phyloP scores from a whole-genome alignment of 345 rosid species.

The Bretschneidera sinensis region DNA sequence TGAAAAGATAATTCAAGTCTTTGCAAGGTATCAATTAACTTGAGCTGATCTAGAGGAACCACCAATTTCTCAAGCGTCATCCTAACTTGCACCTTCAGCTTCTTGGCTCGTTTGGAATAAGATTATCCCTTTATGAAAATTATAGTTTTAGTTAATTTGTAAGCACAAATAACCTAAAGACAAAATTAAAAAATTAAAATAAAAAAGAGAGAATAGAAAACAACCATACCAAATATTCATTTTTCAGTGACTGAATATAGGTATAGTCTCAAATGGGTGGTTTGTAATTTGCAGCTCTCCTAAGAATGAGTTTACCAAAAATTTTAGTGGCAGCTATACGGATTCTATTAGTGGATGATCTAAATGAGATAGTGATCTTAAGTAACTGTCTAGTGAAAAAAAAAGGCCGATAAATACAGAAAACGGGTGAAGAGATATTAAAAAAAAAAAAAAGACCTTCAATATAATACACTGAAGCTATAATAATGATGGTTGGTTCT shows the following conservation, averaged over 20 bases:
- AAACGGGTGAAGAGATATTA: no score
- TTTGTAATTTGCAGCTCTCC: conserved; percentile 32
- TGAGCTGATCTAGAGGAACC: conserved; percentile 22
- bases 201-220: neutral
- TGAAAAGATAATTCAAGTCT: conserved; percentile 37
- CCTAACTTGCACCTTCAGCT: conserved; percentile 11
- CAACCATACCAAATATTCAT: conserved; percentile 12
- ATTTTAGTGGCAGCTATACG: no score
- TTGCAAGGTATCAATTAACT: conserved; percentile 27
- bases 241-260: conserved; percentile 30
- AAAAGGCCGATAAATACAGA: no score
- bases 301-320: no score
- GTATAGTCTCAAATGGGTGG: conserved; percentile 31
- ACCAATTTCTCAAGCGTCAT: conserved; percentile 7
- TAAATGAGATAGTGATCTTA: no score
- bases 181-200: neutral
- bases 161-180: neutral
- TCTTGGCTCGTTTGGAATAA: neutral
- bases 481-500: no score
- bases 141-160: neutral
- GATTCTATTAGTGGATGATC: no score
- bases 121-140: conserved; percentile 7
- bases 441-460: no score
- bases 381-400: no score
- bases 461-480: no score